These are phyloP conservation scores for Plasmodium gonderi DNA, from an alignment of 169 alveolate genomes.

Conservation along the genomic window DNA sequence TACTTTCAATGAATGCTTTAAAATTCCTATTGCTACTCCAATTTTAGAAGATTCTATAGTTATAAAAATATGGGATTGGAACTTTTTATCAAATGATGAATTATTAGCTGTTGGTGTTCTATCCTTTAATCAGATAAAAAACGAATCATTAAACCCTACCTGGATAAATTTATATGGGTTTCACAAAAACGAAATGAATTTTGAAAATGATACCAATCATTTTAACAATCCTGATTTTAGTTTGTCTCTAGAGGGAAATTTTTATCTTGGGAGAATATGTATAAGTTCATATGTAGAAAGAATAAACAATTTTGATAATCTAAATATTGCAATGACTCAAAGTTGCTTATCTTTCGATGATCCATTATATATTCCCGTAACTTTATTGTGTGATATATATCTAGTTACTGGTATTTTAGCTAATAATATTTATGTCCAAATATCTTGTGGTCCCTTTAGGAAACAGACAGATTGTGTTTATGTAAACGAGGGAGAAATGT, in stretches of 20 bases:
- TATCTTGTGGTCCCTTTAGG: slow-evolving; percentile 89
- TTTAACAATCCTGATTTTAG: slow-evolving; percentile 43
- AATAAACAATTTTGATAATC: slow-evolving; percentile 84
- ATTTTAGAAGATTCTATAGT: slow-evolving; percentile 90
- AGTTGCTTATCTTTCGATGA: slow-evolving; percentile 90
- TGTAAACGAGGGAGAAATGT: slow-evolving; percentile 23
- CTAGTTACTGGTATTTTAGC: slow-evolving; percentile 84
- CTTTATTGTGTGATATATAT: slow-evolving; percentile 89
- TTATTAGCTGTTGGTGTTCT: slow-evolving; percentile 84
- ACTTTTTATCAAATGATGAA: slow-evolving; percentile 63
- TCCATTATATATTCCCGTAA: slow-evolving; percentile 85
- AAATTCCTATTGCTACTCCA: slow-evolving; percentile 92
- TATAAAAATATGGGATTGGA: slow-evolving; percentile 90
- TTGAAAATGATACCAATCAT: slow-evolving; percentile 65
- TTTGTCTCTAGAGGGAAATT: slow-evolving; percentile 76
- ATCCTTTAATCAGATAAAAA: slow-evolving; percentile 83
- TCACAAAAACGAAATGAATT: slow-evolving; percentile 77
- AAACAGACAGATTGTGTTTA: slow-evolving; percentile 86
- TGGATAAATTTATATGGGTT: slow-evolving; percentile 93
- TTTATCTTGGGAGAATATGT: slow-evolving; percentile 90
- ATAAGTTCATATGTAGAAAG: slow-evolving; percentile 90
- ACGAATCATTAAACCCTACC: slow-evolving; percentile 81
- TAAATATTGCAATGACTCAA: slow-evolving; percentile 89
- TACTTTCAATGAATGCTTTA: slow-evolving; percentile 92
- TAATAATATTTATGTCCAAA: slow-evolving; percentile 78